Evolutionary conservation across 2,329 filamentous ascomycete species (phyloP).

Genomic region (Elsinoe arachidis): DNA sequence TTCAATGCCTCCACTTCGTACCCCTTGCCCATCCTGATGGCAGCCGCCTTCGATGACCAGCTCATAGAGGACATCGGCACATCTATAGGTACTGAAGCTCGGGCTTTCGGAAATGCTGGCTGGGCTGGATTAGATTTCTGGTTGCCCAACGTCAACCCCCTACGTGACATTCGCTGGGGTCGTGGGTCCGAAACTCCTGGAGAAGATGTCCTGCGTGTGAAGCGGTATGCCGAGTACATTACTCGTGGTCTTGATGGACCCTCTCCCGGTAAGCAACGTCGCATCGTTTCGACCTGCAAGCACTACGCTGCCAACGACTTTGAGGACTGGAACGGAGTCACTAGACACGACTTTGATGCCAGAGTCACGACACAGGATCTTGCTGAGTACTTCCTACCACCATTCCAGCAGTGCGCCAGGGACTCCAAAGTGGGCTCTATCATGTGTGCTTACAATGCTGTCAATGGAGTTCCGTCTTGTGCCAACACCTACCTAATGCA

Average conservation of each 20-base stretch:
- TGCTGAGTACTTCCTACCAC: conserved; percentile 58
- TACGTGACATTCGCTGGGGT: conserved; percentile 44
- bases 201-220: conserved; percentile 26
- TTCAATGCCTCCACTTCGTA: conserved; percentile 57
- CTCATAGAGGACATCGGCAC: conserved; percentile 50
- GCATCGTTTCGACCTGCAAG: conserved; percentile 39
- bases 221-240: conserved; percentile 26
- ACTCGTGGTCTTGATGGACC: conserved; percentile 28
- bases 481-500: conserved; percentile 54
- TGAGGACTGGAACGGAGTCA: conserved; percentile 26
- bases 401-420: conserved; percentile 47
- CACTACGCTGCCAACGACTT: conserved; percentile 34
- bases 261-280: conserved; percentile 26
- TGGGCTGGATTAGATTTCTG: conserved; percentile 50
- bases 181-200: conserved; percentile 21
- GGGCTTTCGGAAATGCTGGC: conserved; percentile 56
- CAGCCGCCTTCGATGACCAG: conserved; percentile 55
- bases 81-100: conserved; percentile 51
- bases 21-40: conserved; percentile 54
- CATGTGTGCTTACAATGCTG: conserved; percentile 53
- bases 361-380: conserved; percentile 53
- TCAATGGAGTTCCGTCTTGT: conserved; percentile 59
- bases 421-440: conserved; percentile 39
- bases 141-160: conserved; percentile 59
- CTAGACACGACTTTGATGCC: conserved; percentile 46